Conservation (phyloP, 2,329 filamentous ascomycete genomes). For the Myotisia sp. region DNA sequence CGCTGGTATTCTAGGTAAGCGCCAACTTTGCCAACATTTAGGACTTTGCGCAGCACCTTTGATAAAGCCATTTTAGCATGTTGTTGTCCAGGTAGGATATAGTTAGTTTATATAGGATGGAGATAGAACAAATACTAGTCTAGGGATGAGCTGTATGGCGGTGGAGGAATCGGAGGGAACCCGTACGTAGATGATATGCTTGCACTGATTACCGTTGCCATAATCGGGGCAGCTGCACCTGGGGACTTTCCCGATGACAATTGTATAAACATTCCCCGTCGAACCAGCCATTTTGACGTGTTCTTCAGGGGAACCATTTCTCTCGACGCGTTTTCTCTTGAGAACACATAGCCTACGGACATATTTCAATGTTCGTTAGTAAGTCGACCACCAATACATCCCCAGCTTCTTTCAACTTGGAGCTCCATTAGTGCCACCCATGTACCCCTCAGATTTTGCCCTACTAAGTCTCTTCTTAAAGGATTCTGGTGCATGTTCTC, state of each 20-base stretch:
- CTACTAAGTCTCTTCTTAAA: conserved; percentile 36
- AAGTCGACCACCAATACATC: too few species aligned
- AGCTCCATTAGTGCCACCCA: not conserved
- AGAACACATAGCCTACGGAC: conserved; percentile 44
- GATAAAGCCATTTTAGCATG: conserved; percentile 3
- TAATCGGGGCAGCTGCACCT: conserved; percentile 43
- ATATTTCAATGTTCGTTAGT: too few species aligned
- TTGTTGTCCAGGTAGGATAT: not conserved
- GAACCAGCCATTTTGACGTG: conserved; percentile 44
- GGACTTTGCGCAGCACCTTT: conserved; percentile 30
- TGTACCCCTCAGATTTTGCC: conserved; percentile 34
- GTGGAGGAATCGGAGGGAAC: not conserved
- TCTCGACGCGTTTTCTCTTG: conserved; percentile 33
- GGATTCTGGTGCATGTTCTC: conserved; percentile 30
- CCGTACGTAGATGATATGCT: conserved; percentile 46
- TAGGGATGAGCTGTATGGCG: too few species aligned
- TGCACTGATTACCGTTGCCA: conserved; percentile 45
- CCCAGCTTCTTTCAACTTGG: conserved; percentile 1
- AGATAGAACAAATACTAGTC: too few species aligned
- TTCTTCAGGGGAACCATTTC: conserved; percentile 35
- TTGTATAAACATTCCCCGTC: conserved; percentile 50
- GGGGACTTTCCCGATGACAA: conserved; percentile 39
- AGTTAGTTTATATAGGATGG: not conserved
- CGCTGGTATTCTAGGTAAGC: conserved; percentile 44
- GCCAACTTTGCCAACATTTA: conserved; percentile 44